phyloP scores from a whole-genome alignment of 352 stramenopile species.

The Phytophthora uliginosa region DNA sequence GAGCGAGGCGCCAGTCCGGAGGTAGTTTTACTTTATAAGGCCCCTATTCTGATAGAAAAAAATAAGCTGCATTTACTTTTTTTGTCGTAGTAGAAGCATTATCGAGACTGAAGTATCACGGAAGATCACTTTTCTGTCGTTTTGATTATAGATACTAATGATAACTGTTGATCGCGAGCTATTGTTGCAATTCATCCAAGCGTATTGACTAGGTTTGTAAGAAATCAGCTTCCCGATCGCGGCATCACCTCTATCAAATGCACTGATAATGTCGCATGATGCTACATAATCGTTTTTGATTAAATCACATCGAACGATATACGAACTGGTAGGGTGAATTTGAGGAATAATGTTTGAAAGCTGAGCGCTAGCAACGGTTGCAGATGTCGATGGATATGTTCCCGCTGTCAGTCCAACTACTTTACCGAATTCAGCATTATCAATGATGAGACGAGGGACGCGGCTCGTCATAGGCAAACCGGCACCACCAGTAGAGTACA shows the following conservation, averaged over 20 bases:
- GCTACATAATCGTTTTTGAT: constrained; percentile 33
- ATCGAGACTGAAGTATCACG: constrained; percentile 1
- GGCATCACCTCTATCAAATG: constrained; percentile 20
- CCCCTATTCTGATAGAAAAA: too few species aligned
- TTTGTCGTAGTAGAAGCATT: constrained; percentile 18
- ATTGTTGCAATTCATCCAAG: constrained; percentile 19
- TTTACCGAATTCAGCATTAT: constrained; percentile 25
- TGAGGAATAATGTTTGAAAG: constrained; percentile 9
- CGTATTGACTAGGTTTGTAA: constrained; percentile 19
- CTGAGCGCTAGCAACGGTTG: constrained; percentile 1
- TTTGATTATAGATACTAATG: constrained; percentile 24
- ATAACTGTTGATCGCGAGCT: constrained; percentile 11
- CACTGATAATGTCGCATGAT: constrained; percentile 20
- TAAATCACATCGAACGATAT: constrained; percentile 27
- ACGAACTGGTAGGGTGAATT: constrained; percentile 7
- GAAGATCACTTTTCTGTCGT: constrained; percentile 15
- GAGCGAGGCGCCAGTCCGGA: background rate
- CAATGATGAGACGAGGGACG: constrained; percentile 19
- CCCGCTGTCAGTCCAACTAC: constrained; percentile 7
- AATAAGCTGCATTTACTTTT: constrained; percentile 10
- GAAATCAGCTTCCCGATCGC: constrained; percentile 13
- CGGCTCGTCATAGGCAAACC: constrained; percentile 16
- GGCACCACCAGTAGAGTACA: constrained; percentile 13
- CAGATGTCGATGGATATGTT: constrained; percentile 16
- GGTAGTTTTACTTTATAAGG: constrained; percentile 12